These are phyloP conservation scores for Mycocentrospora acerina DNA, from an alignment of 2,329 filamentous ascomycete genomes.

Conservation along the genomic window DNA sequence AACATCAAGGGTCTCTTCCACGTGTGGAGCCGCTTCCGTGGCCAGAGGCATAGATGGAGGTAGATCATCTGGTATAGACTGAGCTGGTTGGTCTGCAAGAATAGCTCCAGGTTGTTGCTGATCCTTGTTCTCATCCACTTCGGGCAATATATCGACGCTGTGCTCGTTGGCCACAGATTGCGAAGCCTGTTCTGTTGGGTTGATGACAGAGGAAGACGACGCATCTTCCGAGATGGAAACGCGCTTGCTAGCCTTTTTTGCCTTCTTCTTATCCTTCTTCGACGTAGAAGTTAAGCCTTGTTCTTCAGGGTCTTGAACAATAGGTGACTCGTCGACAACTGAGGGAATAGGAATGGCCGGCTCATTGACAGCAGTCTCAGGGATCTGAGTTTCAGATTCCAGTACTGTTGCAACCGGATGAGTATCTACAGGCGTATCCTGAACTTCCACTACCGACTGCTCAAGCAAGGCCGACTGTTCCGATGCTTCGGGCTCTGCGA, in stretches of 20 bases:
- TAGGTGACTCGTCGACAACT: no score
- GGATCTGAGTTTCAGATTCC: no score
- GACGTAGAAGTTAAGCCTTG: conserved; percentile 1
- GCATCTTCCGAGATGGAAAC: conserved; percentile 2
- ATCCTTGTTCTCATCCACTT: neutral
- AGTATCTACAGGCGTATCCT: no score
- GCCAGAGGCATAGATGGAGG: conserved; percentile 6
- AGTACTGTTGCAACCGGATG: no score
- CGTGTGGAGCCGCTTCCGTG: neutral
- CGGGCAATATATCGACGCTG: neutral
- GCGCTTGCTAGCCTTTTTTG: conserved; percentile 21
- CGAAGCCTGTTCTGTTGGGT: neutral
- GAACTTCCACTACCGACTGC: no score
- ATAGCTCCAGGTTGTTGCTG: neutral
- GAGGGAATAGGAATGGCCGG: no score
- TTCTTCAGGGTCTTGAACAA: neutral
- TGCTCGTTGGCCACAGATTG: neutral
- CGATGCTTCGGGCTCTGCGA: no score
- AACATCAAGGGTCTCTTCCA: neutral
- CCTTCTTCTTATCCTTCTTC: conserved; percentile 29
- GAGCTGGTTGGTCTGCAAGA: neutral
- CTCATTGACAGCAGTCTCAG: no score
- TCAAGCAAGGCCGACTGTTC: no score
- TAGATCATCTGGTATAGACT: conserved; percentile 6
- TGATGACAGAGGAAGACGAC: neutral